phyloP scores from a whole-genome alignment of 2,329 filamentous ascomycete species.

The Leptographium galeiforme region DNA sequence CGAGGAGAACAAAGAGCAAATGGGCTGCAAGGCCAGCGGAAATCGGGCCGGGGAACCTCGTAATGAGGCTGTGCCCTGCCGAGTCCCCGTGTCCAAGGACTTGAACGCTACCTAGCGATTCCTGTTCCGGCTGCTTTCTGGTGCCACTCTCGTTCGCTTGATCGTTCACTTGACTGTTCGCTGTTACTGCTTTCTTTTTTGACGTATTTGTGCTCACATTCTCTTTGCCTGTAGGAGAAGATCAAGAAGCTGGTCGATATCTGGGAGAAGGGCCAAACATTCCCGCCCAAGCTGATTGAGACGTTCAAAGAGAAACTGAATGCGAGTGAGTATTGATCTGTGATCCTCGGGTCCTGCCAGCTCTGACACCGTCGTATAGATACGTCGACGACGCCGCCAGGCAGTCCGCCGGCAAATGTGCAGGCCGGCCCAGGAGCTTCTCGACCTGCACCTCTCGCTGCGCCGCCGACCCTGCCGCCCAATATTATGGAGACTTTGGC shows the following conservation, averaged over 20 bases:
- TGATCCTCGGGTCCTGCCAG: not conserved
- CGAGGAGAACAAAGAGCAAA: not conserved
- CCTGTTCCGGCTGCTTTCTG: not conserved
- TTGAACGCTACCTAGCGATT: no score
- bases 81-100: no score
- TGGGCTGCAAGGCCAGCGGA: not conserved
- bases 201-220: conserved; percentile 22
- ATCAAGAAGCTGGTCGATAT: conserved; percentile 93
- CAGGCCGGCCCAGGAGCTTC: conserved; percentile 17
- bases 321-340: conserved; percentile 44
- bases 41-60: not conserved
- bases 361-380: conserved; percentile 28
- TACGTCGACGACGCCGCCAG: conserved; percentile 57
- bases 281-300: conserved; percentile 65
- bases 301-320: conserved; percentile 73
- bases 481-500: conserved; percentile 69
- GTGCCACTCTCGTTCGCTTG: not conserved
- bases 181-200: not conserved
- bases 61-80: no score
- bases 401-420: conserved; percentile 39
- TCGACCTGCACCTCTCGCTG: conserved; percentile 20
- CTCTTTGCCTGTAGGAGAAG: conserved; percentile 60
- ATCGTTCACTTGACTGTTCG: no score
- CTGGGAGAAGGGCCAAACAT: conserved; percentile 92
- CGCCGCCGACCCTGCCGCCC: conserved; percentile 25